These are phyloP conservation scores for Bjerkandera adusta DNA, from an alignment of 1,284 basidiomycete species.

Conservation along the genomic window DNA sequence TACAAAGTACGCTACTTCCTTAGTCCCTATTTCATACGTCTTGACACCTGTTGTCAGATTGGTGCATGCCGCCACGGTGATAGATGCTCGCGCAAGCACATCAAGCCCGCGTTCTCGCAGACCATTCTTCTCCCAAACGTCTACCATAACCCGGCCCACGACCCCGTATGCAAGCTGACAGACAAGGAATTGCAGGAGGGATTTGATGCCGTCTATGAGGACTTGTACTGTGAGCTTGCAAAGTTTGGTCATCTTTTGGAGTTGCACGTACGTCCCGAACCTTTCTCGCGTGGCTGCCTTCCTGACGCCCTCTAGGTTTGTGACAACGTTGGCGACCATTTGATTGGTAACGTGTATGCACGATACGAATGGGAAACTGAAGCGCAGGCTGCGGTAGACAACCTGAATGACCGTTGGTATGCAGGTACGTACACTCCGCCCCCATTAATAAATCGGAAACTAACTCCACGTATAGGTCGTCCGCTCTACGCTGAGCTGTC, in stretches of 20 bases:
- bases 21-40: constrained; percentile 6
- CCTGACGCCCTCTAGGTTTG: constrained; percentile 66
- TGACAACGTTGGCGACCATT: constrained; percentile 98
- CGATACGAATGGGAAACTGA: constrained; percentile 99
- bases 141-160: constrained; percentile 96
- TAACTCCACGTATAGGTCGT: constrained; percentile 52
- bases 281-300: constrained; percentile 1
- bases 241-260: constrained; percentile 96
- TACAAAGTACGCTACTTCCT: constrained; percentile 68
- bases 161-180: constrained; percentile 84
- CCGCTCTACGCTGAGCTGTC: constrained; percentile 98
- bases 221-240: constrained; percentile 88
- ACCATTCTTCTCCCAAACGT: constrained; percentile 98
- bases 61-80: constrained; percentile 97
- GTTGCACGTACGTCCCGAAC: constrained; percentile 71
- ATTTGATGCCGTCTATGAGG: constrained; percentile 97
- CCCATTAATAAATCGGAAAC: constrained; percentile 4
- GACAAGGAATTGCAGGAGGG: constrained; percentile 90
- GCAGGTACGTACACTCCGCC: constrained; percentile 60
- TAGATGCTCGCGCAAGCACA: constrained; percentile 95
- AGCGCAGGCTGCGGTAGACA: constrained; percentile 91
- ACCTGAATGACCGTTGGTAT: constrained; percentile 96
- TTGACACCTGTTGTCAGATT: constrained; percentile 51
- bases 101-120: constrained; percentile 95
- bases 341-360: constrained; percentile 99